Evolutionary conservation across 2,329 filamentous ascomycete species (phyloP).

Genomic region (Paecilomyces formosus): DNA sequence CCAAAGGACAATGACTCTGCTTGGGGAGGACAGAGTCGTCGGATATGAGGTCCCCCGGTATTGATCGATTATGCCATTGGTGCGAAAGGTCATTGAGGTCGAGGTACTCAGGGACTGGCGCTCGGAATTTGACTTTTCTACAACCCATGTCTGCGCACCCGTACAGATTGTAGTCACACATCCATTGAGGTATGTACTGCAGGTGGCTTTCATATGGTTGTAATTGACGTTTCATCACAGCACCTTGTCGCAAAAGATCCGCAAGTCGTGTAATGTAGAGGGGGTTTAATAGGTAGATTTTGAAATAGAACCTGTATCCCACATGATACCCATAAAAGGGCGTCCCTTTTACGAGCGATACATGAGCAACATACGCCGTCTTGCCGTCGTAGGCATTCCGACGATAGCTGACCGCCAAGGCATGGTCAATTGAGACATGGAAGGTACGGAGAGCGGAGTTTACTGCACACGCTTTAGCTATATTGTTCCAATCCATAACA

Average conservation of each 20-base stretch:
- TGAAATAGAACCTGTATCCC: conserved; percentile 83
- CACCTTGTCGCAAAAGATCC: conserved; percentile 80
- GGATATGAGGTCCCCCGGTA: conserved; percentile 52
- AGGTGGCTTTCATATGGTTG: conserved; percentile 93
- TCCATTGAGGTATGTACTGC: conserved; percentile 90
- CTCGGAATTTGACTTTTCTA: conserved; percentile 62
- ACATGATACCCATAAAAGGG: conserved; percentile 96
- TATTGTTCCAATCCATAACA: conserved; percentile 5
- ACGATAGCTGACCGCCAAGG: conserved; percentile 76
- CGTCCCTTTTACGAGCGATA: conserved; percentile 84
- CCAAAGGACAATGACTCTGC: conserved; percentile 79
- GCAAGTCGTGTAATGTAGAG: conserved; percentile 77
- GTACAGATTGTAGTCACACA: conserved; percentile 93
- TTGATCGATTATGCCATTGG: conserved; percentile 72
- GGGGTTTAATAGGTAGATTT: conserved; percentile 90
- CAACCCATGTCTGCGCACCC: conserved; percentile 83
- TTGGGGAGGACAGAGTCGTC: conserved; percentile 61
- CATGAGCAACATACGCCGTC: conserved; percentile 73
- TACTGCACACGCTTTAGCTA: conserved; percentile 43
- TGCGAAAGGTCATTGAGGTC: conserved; percentile 56
- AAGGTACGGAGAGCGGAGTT: conserved; percentile 68
- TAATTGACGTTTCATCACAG: conserved; percentile 72
- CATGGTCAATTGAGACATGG: conserved; percentile 84
- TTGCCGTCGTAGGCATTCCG: conserved; percentile 64
- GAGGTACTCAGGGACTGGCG: conserved; percentile 64